phyloP scores from a whole-genome alignment of 2,329 filamentous ascomycete species.

The Daldinia sp. region DNA sequence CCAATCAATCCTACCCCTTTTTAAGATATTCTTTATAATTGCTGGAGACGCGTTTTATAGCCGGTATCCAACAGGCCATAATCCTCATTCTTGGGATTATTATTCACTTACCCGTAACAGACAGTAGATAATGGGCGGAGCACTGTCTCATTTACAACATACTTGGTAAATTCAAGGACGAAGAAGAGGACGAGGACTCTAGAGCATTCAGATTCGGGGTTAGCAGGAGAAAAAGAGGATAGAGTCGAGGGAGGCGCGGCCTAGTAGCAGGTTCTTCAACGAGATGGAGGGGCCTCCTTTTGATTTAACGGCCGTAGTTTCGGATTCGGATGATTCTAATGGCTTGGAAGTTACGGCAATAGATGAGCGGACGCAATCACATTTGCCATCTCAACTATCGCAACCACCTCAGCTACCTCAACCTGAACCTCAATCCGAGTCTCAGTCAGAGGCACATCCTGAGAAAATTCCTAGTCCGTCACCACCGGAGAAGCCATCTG shows the following conservation, averaged over 20 bases:
- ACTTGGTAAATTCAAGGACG: conserved; percentile 9
- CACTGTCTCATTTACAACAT: background rate
- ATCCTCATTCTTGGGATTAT: background rate
- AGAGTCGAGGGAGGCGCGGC: conserved; percentile 1
- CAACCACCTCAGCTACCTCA: background rate
- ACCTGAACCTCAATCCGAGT: conserved; percentile 1
- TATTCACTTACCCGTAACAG: background rate
- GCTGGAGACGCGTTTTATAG: conserved; percentile 10
- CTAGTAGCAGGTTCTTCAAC: background rate
- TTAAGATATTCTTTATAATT: background rate
- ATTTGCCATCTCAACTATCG: background rate
- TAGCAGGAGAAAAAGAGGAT: background rate
- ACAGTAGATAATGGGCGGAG: conserved; percentile 6
- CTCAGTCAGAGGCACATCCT: conserved; percentile 34
- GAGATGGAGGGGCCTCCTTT: conserved; percentile 34
- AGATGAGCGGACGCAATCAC: conserved; percentile 11
- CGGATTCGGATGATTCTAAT: conserved; percentile 44
- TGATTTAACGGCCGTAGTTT: conserved; percentile 36
- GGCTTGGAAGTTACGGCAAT: conserved; percentile 19
- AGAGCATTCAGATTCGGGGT: background rate
- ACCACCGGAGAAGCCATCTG: conserved; percentile 5
- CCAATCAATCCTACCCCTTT: background rate
- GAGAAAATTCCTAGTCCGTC: conserved; percentile 37
- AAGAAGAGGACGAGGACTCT: background rate
- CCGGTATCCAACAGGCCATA: background rate